Conservation (phyloP, 176 grass and related monocot species). For the Thinopyrum elongatum region DNA sequence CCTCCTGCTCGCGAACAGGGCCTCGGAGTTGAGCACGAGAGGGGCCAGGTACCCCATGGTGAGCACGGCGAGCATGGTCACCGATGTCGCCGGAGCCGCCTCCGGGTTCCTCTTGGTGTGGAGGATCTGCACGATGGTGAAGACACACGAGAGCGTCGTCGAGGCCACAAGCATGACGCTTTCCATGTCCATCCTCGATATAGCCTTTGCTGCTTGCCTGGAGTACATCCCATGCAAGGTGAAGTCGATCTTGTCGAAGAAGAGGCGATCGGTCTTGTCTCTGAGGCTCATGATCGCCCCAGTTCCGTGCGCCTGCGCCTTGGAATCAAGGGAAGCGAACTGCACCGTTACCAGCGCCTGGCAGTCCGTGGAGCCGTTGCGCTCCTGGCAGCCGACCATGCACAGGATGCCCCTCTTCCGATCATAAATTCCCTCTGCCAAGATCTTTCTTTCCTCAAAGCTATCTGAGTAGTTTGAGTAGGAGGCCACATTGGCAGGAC, state of each 20-base stretch:
- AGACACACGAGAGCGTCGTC: conserved; percentile 38
- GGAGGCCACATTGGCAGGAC: background rate
- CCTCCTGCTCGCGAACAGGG: conserved; percentile 18
- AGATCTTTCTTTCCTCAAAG: background rate
- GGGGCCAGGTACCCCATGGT: conserved; percentile 39
- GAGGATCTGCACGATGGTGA: conserved; percentile 35
- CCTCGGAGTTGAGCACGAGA: conserved; percentile 48
- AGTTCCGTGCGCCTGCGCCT: background rate
- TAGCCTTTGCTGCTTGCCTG: background rate
- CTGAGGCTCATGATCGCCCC: conserved; percentile 61
- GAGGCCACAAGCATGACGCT: conserved; percentile 30
- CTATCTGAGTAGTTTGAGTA: background rate
- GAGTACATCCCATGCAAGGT: background rate
- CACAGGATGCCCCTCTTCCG: conserved; percentile 40
- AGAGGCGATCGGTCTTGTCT: conserved; percentile 35
- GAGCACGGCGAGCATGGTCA: conserved; percentile 38
- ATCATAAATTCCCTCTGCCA: conserved; percentile 64
- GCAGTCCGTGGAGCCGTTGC: conserved; percentile 45
- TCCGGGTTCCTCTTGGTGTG: conserved; percentile 25
- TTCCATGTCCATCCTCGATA: conserved; percentile 34
- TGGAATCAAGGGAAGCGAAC: conserved; percentile 23
- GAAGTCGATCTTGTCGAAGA: conserved; percentile 36
- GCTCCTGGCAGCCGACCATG: conserved; percentile 46
- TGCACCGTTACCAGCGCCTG: conserved; percentile 40
- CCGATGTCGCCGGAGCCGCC: conserved; percentile 29